Evolutionary conservation across 148 eudicot species (phyloP).

Genomic region (Polygonum maritimum): DNA sequence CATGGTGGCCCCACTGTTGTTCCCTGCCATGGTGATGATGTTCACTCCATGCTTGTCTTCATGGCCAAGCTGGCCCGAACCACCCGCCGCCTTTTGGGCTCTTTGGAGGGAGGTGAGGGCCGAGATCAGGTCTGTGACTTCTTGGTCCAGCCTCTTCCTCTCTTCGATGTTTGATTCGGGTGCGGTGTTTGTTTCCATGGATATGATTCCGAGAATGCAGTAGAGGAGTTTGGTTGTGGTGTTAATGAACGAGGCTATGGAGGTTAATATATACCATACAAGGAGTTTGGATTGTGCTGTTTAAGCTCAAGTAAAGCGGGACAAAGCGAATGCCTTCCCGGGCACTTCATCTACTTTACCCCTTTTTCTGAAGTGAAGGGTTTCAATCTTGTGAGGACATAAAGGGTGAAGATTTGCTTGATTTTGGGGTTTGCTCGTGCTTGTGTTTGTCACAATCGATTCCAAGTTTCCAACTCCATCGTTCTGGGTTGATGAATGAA

Average conservation of each 20-base stretch:
- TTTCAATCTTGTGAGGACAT: slow-evolving; percentile 5
- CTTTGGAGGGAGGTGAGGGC: slow-evolving; percentile 35
- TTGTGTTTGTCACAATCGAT: slow-evolving; percentile 2
- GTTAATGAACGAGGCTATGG: background rate
- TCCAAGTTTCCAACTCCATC: background rate
- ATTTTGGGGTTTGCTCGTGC: background rate
- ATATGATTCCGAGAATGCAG: background rate
- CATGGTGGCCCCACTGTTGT: slow-evolving; percentile 71
- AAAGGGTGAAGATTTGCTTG: slow-evolving; percentile 5
- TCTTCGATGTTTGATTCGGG: slow-evolving; percentile 8
- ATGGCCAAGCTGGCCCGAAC: slow-evolving; percentile 15
- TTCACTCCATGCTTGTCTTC: slow-evolving; percentile 37
- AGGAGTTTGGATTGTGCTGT: background rate
- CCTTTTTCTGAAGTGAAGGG: background rate
- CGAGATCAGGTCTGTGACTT: slow-evolving; percentile 48
- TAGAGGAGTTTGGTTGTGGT: background rate
- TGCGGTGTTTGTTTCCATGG: background rate
- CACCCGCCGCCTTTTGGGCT: slow-evolving; percentile 21
- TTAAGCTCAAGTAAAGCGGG: background rate
- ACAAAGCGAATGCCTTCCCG: background rate
- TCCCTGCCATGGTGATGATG: slow-evolving; percentile 66
- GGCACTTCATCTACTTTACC: background rate
- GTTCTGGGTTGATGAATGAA: background rate
- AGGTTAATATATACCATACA: background rate
- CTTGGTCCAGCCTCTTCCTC: slow-evolving; percentile 27